These are phyloP conservation scores for Microbotryum violaceum DNA, from an alignment of 1,284 basidiomycete genomes.

Conservation along the genomic window DNA sequence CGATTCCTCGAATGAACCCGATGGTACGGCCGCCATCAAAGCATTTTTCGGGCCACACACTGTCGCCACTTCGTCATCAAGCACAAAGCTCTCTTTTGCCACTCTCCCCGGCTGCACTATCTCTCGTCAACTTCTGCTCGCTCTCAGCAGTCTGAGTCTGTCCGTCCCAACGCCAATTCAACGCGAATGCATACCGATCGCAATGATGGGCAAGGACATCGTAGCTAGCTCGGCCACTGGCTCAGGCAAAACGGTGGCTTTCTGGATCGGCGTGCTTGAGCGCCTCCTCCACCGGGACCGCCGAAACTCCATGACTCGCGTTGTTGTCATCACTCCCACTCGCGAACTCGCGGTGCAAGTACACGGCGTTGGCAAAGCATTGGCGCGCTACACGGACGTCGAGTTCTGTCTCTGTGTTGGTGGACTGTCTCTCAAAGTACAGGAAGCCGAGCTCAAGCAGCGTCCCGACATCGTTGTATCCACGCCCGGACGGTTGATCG, in stretches of 20 bases:
- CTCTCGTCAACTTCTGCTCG: conserved; percentile 79
- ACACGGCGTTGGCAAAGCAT: conserved; percentile 76
- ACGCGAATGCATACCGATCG: conserved; percentile 82
- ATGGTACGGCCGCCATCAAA: conserved; percentile 66
- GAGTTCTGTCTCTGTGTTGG: conserved; percentile 81
- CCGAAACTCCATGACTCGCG: conserved; percentile 76
- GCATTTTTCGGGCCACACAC: conserved; percentile 42
- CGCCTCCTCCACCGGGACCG: conserved; percentile 81
- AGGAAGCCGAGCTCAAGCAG: conserved; percentile 73
- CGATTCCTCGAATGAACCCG: conserved; percentile 48
- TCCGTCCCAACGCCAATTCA: conserved; percentile 90
- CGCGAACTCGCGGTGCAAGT: conserved; percentile 92
- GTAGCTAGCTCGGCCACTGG: conserved; percentile 93
- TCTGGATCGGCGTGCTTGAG: conserved; percentile 88
- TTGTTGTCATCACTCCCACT: conserved; percentile 85
- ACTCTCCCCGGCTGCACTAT: conserved; percentile 79
- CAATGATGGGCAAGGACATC: conserved; percentile 86
- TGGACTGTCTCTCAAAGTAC: conserved; percentile 82
- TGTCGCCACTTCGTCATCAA: conserved; percentile 13
- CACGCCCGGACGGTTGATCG: conserved; percentile 91
- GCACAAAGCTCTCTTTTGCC: conserved; percentile 19
- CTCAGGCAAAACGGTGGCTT: conserved; percentile 94
- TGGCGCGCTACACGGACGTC: conserved; percentile 80
- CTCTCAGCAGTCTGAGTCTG: conserved; percentile 72
- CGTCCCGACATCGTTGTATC: conserved; percentile 89